A percentile compares a stretch with the other conserved stretches of the same genome.
Conservation (phyloP, 106 monocot genomes). For the Dioscorea zingiberensis region DNA sequence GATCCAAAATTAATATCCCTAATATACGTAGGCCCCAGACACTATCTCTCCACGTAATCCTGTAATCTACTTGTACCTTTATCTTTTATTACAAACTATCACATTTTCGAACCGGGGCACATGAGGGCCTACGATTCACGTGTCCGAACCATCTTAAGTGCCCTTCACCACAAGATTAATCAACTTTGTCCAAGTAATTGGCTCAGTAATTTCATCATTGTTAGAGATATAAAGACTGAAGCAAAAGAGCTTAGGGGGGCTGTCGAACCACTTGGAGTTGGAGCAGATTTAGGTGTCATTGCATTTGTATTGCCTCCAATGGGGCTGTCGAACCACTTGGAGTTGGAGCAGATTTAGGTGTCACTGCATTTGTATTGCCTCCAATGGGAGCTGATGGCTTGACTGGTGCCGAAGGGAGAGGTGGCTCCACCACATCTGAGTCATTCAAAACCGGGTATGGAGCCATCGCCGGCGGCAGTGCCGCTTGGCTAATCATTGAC, state of each 20-base stretch:
- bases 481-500: not conserved
- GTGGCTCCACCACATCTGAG: constrained; percentile 51
- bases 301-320: too few species aligned
- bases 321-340: too few species aligned
- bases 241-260: not conserved
- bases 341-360: constrained; percentile 16
- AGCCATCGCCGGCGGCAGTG: constrained; percentile 31
- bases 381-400: too few species aligned
- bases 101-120: too few species aligned
- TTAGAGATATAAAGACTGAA: not conserved
- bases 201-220: not conserved
- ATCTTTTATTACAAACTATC: too few species aligned
- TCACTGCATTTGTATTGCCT: constrained; percentile 16
- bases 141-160: not conserved
- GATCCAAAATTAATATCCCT: too few species aligned
- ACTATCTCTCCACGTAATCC: too few species aligned
- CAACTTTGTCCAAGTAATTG: too few species aligned
- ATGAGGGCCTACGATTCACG: too few species aligned
- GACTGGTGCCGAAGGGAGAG: constrained; percentile 38
- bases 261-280: not conserved
- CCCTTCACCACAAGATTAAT: not conserved
- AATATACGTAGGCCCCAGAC: too few species aligned
- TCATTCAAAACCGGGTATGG: constrained; percentile 35
- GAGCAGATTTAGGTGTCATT: too few species aligned
- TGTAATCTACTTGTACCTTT: too few species aligned